Percentiles rank a stretch among this genome's conserved stretches.
Conservation (phyloP, 2,329 filamentous ascomycete genomes). For the Paecilomyces dactylethromorphus region DNA sequence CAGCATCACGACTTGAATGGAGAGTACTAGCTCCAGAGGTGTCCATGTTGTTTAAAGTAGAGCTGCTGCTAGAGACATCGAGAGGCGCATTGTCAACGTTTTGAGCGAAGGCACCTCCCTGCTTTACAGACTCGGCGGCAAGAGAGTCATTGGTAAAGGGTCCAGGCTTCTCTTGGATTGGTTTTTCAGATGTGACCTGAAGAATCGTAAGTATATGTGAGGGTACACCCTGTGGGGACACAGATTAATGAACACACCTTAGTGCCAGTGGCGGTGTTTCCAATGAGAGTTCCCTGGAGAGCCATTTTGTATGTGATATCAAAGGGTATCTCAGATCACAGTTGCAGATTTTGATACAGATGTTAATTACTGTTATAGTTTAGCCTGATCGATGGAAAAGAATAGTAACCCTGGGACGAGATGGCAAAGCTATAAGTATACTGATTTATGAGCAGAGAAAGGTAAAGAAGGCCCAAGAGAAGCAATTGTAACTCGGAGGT, state of each 20-base stretch:
- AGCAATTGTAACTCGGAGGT: background rate
- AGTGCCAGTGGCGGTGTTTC: slow-evolving; percentile 23
- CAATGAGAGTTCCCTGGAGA: slow-evolving; percentile 33
- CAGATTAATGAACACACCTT: slow-evolving; percentile 21
- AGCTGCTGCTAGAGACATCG: slow-evolving; percentile 45
- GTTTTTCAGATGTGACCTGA: slow-evolving; percentile 44
- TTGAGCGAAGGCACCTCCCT: slow-evolving; percentile 54
- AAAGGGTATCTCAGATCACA: background rate
- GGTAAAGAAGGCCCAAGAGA: background rate
- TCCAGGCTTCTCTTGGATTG: slow-evolving; percentile 58
- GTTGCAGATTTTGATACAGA: background rate
- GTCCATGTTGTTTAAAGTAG: slow-evolving; percentile 52
- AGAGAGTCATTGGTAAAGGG: slow-evolving; percentile 62
- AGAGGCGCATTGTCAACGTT: slow-evolving; percentile 51
- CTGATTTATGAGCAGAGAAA: slow-evolving; percentile 1
- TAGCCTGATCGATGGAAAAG: background rate
- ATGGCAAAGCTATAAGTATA: slow-evolving; percentile 16
- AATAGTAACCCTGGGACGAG: background rate
- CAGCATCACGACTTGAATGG: slow-evolving; percentile 40
- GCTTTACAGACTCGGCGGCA: slow-evolving; percentile 62
- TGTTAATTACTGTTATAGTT: background rate
- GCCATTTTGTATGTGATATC: slow-evolving; percentile 23
- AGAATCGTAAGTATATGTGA: background rate
- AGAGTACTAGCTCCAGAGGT: slow-evolving; percentile 48
- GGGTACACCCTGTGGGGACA: background rate